A percentile compares a stretch with the other conserved stretches of the same genome.
These are phyloP conservation scores for Pyronema domesticum DNA, from an alignment of 495 filamentous ascomycete genomes.

Conservation along the genomic window DNA sequence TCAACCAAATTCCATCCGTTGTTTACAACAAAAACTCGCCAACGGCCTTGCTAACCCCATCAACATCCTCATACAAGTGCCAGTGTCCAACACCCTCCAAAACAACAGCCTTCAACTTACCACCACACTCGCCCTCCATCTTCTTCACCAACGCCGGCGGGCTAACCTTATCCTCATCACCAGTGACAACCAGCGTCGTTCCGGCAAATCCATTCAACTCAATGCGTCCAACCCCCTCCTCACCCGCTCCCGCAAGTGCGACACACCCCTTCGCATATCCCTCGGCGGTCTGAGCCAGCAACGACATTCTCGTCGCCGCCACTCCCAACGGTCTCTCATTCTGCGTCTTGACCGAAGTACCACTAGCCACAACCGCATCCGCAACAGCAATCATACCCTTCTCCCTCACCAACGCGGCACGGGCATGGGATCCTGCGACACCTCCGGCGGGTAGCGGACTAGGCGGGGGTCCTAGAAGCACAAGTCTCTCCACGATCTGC, in stretches of 20 bases:
- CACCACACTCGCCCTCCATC: constrained; percentile 15
- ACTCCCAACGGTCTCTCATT: constrained; percentile 16
- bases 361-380: constrained; percentile 29
- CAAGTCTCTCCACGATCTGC: constrained; percentile 26
- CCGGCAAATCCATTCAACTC: constrained; percentile 9
- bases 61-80: constrained; percentile 29
- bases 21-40: too few relatives aligned
- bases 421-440: constrained; percentile 28
- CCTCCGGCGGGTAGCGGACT: constrained; percentile 30
- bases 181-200: constrained; percentile 27
- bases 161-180: constrained; percentile 30
- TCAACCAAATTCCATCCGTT: too few relatives aligned
- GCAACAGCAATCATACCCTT: constrained; percentile 30
- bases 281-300: constrained; percentile 33
- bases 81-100: constrained; percentile 30
- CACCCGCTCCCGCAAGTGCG: constrained; percentile 30
- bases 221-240: constrained; percentile 9
- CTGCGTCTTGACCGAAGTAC: constrained; percentile 15
- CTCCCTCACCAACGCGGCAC: constrained; percentile 29
- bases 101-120: constrained; percentile 13
- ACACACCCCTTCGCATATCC: constrained; percentile 38
- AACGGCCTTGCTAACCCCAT: constrained; percentile 6
- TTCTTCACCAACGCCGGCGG: constrained; percentile 20
- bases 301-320: constrained; percentile 28
- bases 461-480: constrained; percentile 30